These are phyloP conservation scores for Ustilago trichophora DNA, from an alignment of 1,284 basidiomycete species.

Conservation along the genomic window DNA sequence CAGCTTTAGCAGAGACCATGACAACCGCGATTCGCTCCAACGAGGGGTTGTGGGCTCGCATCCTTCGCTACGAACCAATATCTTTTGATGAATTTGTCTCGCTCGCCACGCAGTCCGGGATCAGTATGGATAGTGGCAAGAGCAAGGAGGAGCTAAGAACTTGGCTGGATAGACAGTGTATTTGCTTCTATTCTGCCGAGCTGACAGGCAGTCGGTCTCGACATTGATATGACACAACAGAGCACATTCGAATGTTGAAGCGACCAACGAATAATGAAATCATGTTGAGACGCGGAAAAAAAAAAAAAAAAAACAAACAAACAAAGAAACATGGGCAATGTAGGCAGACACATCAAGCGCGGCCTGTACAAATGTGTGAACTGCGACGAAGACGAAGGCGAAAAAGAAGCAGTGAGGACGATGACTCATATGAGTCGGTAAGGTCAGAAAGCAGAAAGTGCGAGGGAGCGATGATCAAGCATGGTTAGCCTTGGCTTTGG, in stretches of 20 bases:
- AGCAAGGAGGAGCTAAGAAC: conserved; percentile 32
- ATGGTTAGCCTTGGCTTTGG: neutral
- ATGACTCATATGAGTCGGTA: neutral
- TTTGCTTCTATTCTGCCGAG: conserved; percentile 36
- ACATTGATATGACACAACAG: conserved; percentile 5
- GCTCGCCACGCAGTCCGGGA: conserved; percentile 12
- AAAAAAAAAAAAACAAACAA: neutral
- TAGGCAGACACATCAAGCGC: conserved; percentile 21
- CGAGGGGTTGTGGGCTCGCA: conserved; percentile 5
- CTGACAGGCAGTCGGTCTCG: conserved; percentile 21
- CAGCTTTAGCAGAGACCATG: conserved; percentile 22
- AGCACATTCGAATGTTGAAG: no score
- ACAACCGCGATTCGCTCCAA: conserved; percentile 14
- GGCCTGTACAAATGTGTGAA: neutral
- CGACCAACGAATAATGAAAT: no score
- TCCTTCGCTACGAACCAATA: conserved; percentile 43
- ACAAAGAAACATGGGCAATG: neutral
- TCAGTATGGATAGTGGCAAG: conserved; percentile 21
- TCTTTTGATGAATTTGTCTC: conserved; percentile 44
- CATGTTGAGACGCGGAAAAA: no score
- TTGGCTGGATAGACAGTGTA: conserved; percentile 38
- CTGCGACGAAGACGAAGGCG: neutral
- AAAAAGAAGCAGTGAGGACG: conserved; percentile 1
- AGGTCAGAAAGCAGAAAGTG: no score
- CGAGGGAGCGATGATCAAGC: no score